Conservation (phyloP, 1,284 basidiomycete genomes). For the Ustilago shanxiensis region DNA sequence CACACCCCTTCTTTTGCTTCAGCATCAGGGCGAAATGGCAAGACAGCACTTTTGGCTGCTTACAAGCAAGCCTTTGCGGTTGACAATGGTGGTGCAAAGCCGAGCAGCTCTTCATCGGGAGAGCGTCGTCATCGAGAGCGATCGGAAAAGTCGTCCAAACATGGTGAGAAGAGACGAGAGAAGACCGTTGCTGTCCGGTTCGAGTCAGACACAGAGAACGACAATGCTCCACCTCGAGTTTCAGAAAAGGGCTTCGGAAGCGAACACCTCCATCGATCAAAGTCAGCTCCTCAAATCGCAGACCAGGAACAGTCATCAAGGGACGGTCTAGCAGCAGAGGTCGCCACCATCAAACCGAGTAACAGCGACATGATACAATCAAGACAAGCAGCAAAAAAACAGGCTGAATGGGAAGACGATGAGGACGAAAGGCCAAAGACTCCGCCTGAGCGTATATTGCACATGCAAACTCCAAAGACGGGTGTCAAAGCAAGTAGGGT, state of each 20-base stretch:
- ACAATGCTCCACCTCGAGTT: neutral
- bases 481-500: slow-evolving; percentile 44
- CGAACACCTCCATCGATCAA: slow-evolving; percentile 23
- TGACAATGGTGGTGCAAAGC: slow-evolving; percentile 4
- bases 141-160: slow-evolving; percentile 21
- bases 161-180: slow-evolving; percentile 33
- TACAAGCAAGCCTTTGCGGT: slow-evolving; percentile 44
- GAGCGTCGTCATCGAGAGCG: slow-evolving; percentile 18
- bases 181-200: slow-evolving; percentile 46
- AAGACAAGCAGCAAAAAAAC: neutral
- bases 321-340: neutral
- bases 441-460: slow-evolving; percentile 21
- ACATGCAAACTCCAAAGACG: slow-evolving; percentile 27
- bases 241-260: neutral
- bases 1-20: slow-evolving; percentile 20
- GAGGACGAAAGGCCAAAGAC: slow-evolving; percentile 9
- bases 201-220: slow-evolving; percentile 7
- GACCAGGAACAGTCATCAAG: slow-evolving; percentile 2
- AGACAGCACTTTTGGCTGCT: slow-evolving; percentile 34
- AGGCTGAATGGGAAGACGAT: slow-evolving; percentile 10
- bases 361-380: neutral
- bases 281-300: slow-evolving; percentile 31
- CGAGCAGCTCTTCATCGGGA: slow-evolving; percentile 4
- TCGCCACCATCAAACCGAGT: neutral
- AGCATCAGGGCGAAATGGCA: slow-evolving; percentile 35